These are phyloP conservation scores for Suillus decipiens DNA, from an alignment of 768 basidiomycete species.

Conservation along the genomic window DNA sequence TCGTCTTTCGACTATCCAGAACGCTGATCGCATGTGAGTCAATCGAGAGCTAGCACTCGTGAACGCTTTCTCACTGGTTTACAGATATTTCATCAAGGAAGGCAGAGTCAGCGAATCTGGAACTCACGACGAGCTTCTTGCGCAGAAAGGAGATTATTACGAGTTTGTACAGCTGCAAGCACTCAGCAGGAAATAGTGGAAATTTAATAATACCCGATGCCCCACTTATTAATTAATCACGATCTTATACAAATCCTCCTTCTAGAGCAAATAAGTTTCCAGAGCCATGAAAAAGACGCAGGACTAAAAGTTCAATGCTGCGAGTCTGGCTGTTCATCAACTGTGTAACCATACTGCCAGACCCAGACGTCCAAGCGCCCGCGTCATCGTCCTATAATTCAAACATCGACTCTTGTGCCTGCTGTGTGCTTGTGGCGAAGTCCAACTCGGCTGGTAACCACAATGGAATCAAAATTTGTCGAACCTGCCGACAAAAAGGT, in stretches of 20 bases:
- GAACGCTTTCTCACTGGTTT: slow-evolving; percentile 4
- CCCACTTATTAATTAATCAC: not conserved
- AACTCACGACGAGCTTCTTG: slow-evolving; percentile 81
- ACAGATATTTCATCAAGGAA: slow-evolving; percentile 86
- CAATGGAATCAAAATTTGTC: too few species aligned
- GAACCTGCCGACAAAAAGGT: too few species aligned
- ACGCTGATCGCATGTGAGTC: slow-evolving; percentile 82
- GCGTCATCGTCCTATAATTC: too few species aligned
- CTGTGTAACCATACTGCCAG: too few species aligned
- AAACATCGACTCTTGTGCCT: too few species aligned
- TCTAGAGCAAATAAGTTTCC: not conserved
- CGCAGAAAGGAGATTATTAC: slow-evolving; percentile 67
- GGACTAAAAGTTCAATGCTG: not conserved
- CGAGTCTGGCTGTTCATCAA: not conserved
- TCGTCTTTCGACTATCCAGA: slow-evolving; percentile 91
- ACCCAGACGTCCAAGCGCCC: not conserved
- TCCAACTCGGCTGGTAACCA: too few species aligned
- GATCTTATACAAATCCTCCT: not conserved
- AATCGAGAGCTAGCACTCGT: not conserved
- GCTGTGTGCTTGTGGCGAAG: too few species aligned
- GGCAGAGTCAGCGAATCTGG: slow-evolving; percentile 84
- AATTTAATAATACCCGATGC: not conserved
- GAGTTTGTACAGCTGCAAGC: slow-evolving; percentile 88
- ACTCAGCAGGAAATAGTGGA: slow-evolving; percentile 43
- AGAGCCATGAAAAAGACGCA: not conserved